phyloP scores from a whole-genome alignment of 2,329 filamentous ascomycete species.

The Epichloe uncinata region DNA sequence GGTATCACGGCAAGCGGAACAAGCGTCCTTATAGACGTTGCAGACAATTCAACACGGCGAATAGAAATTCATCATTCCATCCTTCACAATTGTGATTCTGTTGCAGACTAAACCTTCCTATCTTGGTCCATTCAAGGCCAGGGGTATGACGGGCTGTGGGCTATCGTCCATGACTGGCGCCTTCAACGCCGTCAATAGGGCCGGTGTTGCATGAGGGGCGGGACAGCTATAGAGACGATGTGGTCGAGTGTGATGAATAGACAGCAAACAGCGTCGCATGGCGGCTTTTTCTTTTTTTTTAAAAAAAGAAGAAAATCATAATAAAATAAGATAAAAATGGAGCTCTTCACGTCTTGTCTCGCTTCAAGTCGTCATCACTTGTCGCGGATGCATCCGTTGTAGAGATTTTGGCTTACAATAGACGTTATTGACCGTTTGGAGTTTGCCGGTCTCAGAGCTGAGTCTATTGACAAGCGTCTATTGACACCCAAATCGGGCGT shows the following conservation, averaged over 20 bases:
- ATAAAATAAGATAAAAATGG: not conserved
- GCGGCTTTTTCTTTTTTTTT: no score
- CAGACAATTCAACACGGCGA: not conserved
- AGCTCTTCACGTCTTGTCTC: not conserved
- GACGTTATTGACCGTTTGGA: slow-evolving; percentile 2
- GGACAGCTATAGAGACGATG: not conserved
- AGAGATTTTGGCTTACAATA: slow-evolving; percentile 2
- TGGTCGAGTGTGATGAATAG: not conserved
- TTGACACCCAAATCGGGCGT: slow-evolving; percentile 21
- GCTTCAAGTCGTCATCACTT: not conserved
- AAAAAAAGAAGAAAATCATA: no score
- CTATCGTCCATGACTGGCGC: not conserved
- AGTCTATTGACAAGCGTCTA: slow-evolving; percentile 21
- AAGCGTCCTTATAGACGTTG: not conserved
- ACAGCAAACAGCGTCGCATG: slow-evolving; percentile 1
- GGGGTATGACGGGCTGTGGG: not conserved
- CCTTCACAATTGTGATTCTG: not conserved
- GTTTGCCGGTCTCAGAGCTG: slow-evolving; percentile 4
- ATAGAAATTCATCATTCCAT: not conserved
- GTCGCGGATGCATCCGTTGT: slow-evolving; percentile 1
- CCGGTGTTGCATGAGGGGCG: not conserved
- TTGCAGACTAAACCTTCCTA: not conserved
- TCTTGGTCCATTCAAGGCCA: not conserved
- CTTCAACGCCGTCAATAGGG: not conserved
- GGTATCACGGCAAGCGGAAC: slow-evolving; percentile 3